These are phyloP conservation scores for Clitopilus passeckerianus DNA, from an alignment of 768 basidiomycete species.

Conservation along the genomic window DNA sequence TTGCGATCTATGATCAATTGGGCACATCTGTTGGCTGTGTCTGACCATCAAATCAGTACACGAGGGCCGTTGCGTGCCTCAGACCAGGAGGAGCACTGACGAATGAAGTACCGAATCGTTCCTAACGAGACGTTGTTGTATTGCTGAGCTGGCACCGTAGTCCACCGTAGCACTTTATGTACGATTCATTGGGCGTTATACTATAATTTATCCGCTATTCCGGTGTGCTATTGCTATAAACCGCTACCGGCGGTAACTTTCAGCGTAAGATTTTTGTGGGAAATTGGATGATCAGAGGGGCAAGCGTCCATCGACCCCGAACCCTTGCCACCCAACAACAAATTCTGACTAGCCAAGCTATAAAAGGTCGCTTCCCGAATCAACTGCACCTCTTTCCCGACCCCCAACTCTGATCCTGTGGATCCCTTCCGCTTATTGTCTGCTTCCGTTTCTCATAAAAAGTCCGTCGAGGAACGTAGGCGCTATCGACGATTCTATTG, in stretches of 20 bases:
- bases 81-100: background rate
- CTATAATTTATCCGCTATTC: background rate
- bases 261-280: background rate
- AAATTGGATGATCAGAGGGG: background rate
- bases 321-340: slow-evolving; percentile 1
- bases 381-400: background rate
- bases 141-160: background rate
- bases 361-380: background rate
- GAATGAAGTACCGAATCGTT: background rate
- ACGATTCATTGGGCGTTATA: background rate
- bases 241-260: background rate
- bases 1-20: background rate
- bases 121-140: background rate
- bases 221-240: background rate
- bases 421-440: background rate
- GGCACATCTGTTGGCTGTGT: background rate
- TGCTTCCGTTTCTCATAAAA: background rate
- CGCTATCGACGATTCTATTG: background rate
- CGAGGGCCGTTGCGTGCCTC: background rate
- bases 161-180: background rate
- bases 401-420: slow-evolving; percentile 1
- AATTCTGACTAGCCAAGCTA: background rate
- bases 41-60: background rate
- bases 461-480: background rate
- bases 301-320: background rate